Base-by-base conservation (phyloP, 768 basidiomycete species). In the Amanita rubescens region DNA sequence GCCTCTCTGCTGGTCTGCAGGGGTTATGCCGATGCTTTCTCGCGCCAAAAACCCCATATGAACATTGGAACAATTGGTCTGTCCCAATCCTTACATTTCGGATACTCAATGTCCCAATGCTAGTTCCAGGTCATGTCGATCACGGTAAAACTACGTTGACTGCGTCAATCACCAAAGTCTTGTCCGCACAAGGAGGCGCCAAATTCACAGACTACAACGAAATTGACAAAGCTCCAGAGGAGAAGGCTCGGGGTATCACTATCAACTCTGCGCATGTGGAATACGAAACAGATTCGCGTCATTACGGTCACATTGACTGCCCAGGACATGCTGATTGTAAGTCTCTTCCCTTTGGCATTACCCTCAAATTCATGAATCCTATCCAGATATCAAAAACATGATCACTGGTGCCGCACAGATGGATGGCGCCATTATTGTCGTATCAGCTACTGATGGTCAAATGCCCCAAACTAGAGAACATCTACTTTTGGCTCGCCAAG, bases 391-490 rank as follows among this genome's bases (percentile, higher is more conserved):
- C 65, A 91, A 95, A 70, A 96, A 96, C 79, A 96, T 96, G 94
- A 97, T 98, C 64, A 97, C 95, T 45, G 94, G 94, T 68, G 94
- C 94, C 52, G 94, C 95, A 32, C 94, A 96, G 66, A 95, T 98
- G 87, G 94, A 98, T 61, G 90, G 90, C 59, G 89, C 87, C 60
- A 93, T 93, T 63, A 92, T 93, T 62, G 90, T 98, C 60, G 96
- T 99, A 27, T 96, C 96, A 47, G 96, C 96, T 27, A 95, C 92
- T 10, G 96, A 99, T 66, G 96, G 96, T 61, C 94, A 97, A 72
- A 99, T 99, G 96, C 96, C 95, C 51, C 95, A 98, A 70, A 99
- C 96, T 47, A 86, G 94, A 63, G 96, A 99, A 76, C 96, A 99
- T 73, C 73, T 99, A 57, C 86, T 99, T 51, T 84, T 99, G 45